Conservation (phyloP, 139 green algal genomes). For the Eudorina sp. region DNA sequence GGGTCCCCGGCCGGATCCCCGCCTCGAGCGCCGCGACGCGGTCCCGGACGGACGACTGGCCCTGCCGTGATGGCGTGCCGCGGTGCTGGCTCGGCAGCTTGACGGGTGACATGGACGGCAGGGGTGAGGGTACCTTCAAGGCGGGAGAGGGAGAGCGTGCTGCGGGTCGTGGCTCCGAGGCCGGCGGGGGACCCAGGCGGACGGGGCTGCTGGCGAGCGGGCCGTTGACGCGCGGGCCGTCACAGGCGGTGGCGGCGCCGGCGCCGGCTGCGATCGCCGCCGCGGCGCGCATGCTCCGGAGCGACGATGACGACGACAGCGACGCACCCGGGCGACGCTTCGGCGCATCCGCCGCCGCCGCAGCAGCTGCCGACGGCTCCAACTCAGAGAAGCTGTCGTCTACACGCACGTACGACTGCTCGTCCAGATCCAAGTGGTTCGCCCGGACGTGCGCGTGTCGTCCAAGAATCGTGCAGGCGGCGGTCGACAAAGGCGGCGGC, state of each 20-base stretch:
- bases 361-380: too few species aligned
- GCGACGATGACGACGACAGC: too few species aligned
- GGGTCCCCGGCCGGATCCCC: too few species aligned
- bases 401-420: neutral
- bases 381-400: neutral
- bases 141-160: neutral
- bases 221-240: too few species aligned
- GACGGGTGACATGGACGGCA: neutral
- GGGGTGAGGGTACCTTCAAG: neutral
- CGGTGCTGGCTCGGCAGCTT: too few species aligned
- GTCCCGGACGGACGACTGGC: neutral
- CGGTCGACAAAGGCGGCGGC: too few species aligned
- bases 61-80: neutral
- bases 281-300: too few species aligned
- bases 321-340: neutral
- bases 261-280: neutral
- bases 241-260: too few species aligned
- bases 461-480: too few species aligned
- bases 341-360: neutral
- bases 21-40: neutral
- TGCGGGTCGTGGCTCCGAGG: too few species aligned
- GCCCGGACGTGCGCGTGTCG: neutral
- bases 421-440: conserved; percentile 31
- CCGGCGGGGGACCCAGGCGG: too few species aligned
- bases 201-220: too few species aligned